A percentile compares a stretch with the other conserved stretches of the same genome.
phyloP scores from a whole-genome alignment of 2,329 filamentous ascomycete genomes.

The Ophiocordyceps camponoti-saundersi region DNA sequence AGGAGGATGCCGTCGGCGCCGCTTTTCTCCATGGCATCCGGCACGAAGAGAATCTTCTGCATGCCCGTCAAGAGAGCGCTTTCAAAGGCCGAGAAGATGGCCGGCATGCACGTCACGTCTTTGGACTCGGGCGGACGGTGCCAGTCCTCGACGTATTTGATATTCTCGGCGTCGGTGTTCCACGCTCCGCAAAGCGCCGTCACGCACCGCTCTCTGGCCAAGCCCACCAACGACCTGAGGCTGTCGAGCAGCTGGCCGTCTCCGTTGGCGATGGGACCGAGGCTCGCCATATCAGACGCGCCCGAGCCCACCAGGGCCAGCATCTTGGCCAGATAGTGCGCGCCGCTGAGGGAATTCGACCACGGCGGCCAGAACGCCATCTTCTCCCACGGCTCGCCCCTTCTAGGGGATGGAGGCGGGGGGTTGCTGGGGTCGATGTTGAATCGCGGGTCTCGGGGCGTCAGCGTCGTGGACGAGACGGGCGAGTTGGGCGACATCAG shows the following conservation, averaged over 20 bases:
- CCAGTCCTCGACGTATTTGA: conserved; percentile 90
- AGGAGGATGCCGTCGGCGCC: conserved; percentile 63
- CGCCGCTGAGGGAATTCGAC: conserved; percentile 82
- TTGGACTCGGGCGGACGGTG: conserved; percentile 63
- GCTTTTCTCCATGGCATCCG: conserved; percentile 63
- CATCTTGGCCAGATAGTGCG: conserved; percentile 73
- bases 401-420: conserved; percentile 59
- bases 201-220: conserved; percentile 69
- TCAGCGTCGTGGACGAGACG: conserved; percentile 27
- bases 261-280: conserved; percentile 45
- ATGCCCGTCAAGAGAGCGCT: conserved; percentile 65
- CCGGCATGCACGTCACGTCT: conserved; percentile 83
- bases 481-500: conserved; percentile 48
- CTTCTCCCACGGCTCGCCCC: conserved; percentile 80
- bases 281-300: conserved; percentile 66
- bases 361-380: conserved; percentile 92
- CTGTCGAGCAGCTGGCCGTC: conserved; percentile 48
- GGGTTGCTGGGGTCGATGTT: conserved; percentile 63
- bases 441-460: conserved; percentile 56
- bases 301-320: conserved; percentile 71
- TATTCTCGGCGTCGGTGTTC: conserved; percentile 85
- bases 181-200: conserved; percentile 77
- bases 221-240: conserved; percentile 58
- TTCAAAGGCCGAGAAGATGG: conserved; percentile 73
- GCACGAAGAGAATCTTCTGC: conserved; percentile 91